phyloP scores from a whole-genome alignment of 2,329 filamentous ascomycete genomes.

The Trichoderma sp. region DNA sequence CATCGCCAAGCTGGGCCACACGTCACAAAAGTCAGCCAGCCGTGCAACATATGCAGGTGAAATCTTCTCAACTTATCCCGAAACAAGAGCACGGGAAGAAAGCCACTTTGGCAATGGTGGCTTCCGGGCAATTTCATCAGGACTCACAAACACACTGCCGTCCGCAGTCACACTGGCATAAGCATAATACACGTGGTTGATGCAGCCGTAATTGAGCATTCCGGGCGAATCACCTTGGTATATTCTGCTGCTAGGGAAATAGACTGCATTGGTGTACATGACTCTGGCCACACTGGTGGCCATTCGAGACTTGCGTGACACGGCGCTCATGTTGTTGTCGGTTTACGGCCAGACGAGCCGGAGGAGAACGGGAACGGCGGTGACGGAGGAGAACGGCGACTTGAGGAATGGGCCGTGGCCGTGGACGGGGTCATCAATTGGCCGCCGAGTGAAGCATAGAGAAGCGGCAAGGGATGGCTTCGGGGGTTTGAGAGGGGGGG shows the following conservation, averaged over 20 bases:
- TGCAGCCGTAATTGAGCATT: conserved; percentile 69
- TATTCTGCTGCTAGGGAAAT: conserved; percentile 78
- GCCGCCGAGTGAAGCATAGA: conserved; percentile 8
- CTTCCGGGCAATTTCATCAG: not conserved
- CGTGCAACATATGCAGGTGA: conserved; percentile 15
- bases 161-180: conserved; percentile 73
- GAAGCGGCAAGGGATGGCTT: conserved; percentile 5
- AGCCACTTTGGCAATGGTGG: conserved; percentile 14
- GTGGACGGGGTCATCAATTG: conserved; percentile 5
- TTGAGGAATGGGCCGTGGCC: conserved; percentile 5
- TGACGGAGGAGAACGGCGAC: conserved; percentile 8
- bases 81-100: not conserved
- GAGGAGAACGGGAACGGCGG: conserved; percentile 7
- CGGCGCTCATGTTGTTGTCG: conserved; percentile 38
- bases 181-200: conserved; percentile 81
- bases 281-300: conserved; percentile 45
- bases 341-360: not conserved
- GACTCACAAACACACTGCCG: conserved; percentile 71
- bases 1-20: conserved; percentile 65
- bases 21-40: conserved; percentile 29
- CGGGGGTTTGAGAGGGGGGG: not conserved
- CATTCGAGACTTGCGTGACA: conserved; percentile 47
- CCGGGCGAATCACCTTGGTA: conserved; percentile 72
- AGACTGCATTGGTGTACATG: conserved; percentile 71
- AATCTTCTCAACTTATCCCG: conserved; percentile 2